These are phyloP conservation scores for Aulographum hederae DNA, from an alignment of 2,329 filamentous ascomycete species.

Conservation along the genomic window DNA sequence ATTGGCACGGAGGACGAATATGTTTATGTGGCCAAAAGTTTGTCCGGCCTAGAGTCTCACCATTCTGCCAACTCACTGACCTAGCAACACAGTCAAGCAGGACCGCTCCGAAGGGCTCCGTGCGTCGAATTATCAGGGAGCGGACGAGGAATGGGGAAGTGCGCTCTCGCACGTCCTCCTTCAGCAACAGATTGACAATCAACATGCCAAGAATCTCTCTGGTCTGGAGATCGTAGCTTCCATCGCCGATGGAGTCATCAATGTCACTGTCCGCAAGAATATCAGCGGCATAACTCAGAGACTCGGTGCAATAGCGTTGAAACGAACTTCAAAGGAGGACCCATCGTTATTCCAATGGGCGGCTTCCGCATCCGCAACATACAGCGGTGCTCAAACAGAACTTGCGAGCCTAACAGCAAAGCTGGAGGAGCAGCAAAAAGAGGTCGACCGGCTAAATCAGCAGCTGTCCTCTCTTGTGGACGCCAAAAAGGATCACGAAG, in stretches of 20 bases:
- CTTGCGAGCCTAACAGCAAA: constrained; percentile 24
- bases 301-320: constrained; percentile 45
- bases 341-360: constrained; percentile 57
- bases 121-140: constrained; percentile 34
- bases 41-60: neutral
- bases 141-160: constrained; percentile 37
- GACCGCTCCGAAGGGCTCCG: constrained; percentile 34
- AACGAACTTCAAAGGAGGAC: constrained; percentile 35
- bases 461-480: constrained; percentile 49
- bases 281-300: constrained; percentile 56
- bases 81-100: constrained; percentile 32
- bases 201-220: constrained; percentile 25
- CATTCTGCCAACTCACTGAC: neutral
- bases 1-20: neutral
- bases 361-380: constrained; percentile 33
- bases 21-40: neutral
- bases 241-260: constrained; percentile 25
- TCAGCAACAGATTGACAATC: constrained; percentile 20
- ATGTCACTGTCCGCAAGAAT: neutral
- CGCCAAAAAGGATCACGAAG: constrained; percentile 49
- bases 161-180: constrained; percentile 41
- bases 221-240: constrained; percentile 41
- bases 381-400: constrained; percentile 25
- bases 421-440: constrained; percentile 31
- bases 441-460: constrained; percentile 38